phyloP scores from a whole-genome alignment of 805 yeast species.

The Hanseniaspora singularis region DNA sequence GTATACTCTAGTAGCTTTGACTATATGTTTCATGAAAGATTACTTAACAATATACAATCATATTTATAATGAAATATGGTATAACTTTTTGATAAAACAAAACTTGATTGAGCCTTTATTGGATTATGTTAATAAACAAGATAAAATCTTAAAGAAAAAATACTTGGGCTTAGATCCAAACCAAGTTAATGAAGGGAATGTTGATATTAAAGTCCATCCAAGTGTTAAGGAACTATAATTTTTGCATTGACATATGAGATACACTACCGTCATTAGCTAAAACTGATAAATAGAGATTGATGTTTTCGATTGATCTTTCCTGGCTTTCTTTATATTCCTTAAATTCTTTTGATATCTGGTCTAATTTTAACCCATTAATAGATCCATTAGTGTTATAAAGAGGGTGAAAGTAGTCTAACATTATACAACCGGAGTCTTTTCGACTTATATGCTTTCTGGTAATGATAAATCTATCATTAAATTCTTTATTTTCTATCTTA shows the following conservation, averaged over 20 bases:
- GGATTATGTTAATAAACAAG: slow-evolving; percentile 12
- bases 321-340: too few species aligned
- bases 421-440: too few species aligned
- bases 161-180: slow-evolving; percentile 2
- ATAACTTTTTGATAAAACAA: slow-evolving; percentile 10
- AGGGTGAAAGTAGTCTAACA: too few species aligned
- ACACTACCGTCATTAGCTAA: slow-evolving; percentile 9
- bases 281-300: slow-evolving; percentile 7
- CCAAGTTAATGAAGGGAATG: not conserved
- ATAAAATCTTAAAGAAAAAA: slow-evolving; percentile 6
- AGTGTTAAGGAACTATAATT: slow-evolving; percentile 9
- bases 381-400: too few species aligned
- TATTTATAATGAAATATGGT: slow-evolving; percentile 14
- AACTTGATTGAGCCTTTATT: slow-evolving; percentile 11
- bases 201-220: not conserved
- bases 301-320: not conserved
- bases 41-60: slow-evolving; percentile 13
- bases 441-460: too few species aligned
- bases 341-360: too few species aligned
- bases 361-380: too few species aligned
- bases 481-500: too few species aligned
- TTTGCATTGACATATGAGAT: not conserved
- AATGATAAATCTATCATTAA: too few species aligned
- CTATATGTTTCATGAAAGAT: slow-evolving; percentile 9
- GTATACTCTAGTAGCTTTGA: not conserved